Evolutionary conservation across 177 flowering plant genomes (phyloP).

Genomic region (Tripterygium wilfordii): DNA sequence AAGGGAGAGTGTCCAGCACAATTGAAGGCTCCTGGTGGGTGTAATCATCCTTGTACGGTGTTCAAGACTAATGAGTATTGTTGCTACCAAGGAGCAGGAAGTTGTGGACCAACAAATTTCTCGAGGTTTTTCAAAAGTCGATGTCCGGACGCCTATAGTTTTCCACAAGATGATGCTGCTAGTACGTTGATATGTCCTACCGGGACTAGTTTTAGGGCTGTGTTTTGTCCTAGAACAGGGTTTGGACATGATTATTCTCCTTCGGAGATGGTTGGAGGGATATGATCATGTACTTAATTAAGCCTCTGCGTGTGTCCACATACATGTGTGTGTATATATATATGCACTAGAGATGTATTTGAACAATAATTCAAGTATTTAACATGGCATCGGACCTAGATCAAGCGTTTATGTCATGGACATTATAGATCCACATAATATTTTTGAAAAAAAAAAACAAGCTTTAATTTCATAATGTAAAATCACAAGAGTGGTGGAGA

Average conservation of each 20-base stretch:
- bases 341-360: too few species aligned
- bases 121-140: slow-evolving; percentile 21
- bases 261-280: not conserved
- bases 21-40: slow-evolving; percentile 14
- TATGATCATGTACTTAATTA: not conserved
- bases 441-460: too few species aligned
- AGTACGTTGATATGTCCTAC: slow-evolving; percentile 25
- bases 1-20: slow-evolving; percentile 15
- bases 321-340: too few species aligned
- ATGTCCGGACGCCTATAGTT: slow-evolving; percentile 28
- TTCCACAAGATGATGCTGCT: slow-evolving; percentile 24
- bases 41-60: slow-evolving; percentile 23
- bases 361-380: too few species aligned
- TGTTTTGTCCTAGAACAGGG: slow-evolving; percentile 23
- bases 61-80: slow-evolving; percentile 20
- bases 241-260: not conserved
- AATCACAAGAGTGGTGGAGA: too few species aligned
- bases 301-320: too few species aligned
- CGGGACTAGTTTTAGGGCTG: slow-evolving; percentile 24
- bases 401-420: too few species aligned
- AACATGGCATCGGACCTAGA: too few species aligned
- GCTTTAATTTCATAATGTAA: too few species aligned
- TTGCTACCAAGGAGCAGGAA: slow-evolving; percentile 9
- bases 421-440: too few species aligned
- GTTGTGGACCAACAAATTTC: slow-evolving; percentile 13